Percentiles rank a stretch among this genome's conserved stretches.
Conservation (phyloP, 345 rosid species). For the Syzygium aromaticum region DNA sequence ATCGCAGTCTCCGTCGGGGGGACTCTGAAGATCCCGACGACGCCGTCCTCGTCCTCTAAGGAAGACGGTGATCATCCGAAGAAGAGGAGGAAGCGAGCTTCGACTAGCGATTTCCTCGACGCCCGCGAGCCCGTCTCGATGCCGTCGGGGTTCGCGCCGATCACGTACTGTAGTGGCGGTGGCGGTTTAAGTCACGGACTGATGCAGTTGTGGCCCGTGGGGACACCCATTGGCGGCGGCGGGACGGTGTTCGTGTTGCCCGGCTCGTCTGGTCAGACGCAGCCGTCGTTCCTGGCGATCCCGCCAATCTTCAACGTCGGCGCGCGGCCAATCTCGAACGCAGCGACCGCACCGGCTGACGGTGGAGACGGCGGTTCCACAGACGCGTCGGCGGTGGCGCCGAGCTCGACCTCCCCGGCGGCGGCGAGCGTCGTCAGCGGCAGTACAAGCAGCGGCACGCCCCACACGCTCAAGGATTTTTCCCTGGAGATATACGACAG, state of each 20-base stretch:
- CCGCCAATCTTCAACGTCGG: constrained; percentile 31
- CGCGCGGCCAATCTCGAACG: constrained; percentile 28
- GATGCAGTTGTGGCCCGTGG: constrained; percentile 52
- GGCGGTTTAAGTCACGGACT: constrained; percentile 11
- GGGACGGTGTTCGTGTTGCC: constrained; percentile 49
- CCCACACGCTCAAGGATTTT: constrained; percentile 44
- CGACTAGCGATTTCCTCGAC: constrained; percentile 16
- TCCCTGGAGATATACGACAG: constrained; percentile 58
- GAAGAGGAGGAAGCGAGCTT: constrained; percentile 41
- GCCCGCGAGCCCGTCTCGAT: constrained; percentile 18
- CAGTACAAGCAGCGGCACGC: not conserved
- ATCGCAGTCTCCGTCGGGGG: constrained; percentile 74
- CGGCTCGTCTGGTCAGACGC: constrained; percentile 13
- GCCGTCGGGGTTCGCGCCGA: constrained; percentile 56
- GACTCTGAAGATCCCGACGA: constrained; percentile 54
- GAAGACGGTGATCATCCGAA: constrained; percentile 4
- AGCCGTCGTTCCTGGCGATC: not conserved
- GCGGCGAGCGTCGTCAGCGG: not conserved
- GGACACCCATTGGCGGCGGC: constrained; percentile 11
- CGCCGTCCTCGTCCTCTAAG: constrained; percentile 17
- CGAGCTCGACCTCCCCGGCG: constrained; percentile 13
- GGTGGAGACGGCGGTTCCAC: not conserved
- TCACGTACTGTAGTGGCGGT: constrained; percentile 3
- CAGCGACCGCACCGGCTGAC: constrained; percentile 14
- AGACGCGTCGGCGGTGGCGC: not conserved